These are phyloP conservation scores for Candida adriatica DNA, from an alignment of 805 yeast genomes.

Conservation along the genomic window DNA sequence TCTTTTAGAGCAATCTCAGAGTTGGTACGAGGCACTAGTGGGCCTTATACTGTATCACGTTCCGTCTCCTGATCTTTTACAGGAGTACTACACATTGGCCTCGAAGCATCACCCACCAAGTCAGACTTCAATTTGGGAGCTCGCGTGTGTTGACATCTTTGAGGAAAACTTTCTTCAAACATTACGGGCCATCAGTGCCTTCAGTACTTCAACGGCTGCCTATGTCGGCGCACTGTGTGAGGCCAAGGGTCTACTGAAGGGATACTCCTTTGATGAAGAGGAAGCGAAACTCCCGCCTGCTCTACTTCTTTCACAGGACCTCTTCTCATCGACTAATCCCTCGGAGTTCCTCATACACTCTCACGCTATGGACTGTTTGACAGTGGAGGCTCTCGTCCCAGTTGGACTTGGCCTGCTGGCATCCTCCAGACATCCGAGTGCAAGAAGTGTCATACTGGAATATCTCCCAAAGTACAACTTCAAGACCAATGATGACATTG, in stretches of 20 bases:
- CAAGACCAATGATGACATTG: conserved; percentile 66
- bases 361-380: conserved; percentile 48
- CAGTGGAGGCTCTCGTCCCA: conserved; percentile 49
- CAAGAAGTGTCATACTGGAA: conserved; percentile 43
- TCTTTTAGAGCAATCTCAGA: conserved; percentile 42
- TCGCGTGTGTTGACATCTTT: conserved; percentile 48
- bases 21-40: conserved; percentile 65
- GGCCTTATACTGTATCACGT: conserved; percentile 54
- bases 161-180: conserved; percentile 51
- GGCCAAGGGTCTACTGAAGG: conserved; percentile 50
- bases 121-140: conserved; percentile 42
- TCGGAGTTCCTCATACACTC: conserved; percentile 50
- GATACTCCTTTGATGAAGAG: conserved; percentile 26
- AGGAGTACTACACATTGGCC: conserved; percentile 35
- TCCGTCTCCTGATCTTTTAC: conserved; percentile 39
- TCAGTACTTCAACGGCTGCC: conserved; percentile 60
- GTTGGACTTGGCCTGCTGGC: conserved; percentile 62
- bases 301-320: conserved; percentile 20
- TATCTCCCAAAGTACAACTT: conserved; percentile 55
- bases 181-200: conserved; percentile 48
- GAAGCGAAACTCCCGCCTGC: conserved; percentile 5
- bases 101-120: conserved; percentile 30
- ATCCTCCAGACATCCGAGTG: conserved; percentile 36
- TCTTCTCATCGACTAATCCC: conserved; percentile 31
- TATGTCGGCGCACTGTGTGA: conserved; percentile 56